Percentiles rank a stretch among this genome's conserved stretches.
These are phyloP conservation scores for Penicillium sumatraense DNA, from an alignment of 2,329 filamentous ascomycete species.

Conservation along the genomic window DNA sequence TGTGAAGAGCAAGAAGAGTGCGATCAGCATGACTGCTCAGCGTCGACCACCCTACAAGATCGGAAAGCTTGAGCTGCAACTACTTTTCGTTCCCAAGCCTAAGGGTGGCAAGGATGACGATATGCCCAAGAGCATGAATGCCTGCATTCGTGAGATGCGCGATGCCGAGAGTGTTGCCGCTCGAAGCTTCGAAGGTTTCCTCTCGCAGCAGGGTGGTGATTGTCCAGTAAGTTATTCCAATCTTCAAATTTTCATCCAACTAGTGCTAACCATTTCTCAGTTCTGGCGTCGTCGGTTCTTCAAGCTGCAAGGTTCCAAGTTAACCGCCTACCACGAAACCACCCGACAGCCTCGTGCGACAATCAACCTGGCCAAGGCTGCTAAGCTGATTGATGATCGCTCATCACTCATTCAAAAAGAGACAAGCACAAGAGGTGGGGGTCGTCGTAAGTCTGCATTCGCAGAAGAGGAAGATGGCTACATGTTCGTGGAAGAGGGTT, in stretches of 20 bases:
- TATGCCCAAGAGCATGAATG: slow-evolving; percentile 99
- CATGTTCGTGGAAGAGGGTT: slow-evolving; percentile 99
- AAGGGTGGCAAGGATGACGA: slow-evolving; percentile 87
- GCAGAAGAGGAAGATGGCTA: slow-evolving; percentile 98
- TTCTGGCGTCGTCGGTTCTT: slow-evolving; percentile 99
- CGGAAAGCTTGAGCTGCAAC: slow-evolving; percentile 89
- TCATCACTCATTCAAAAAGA: slow-evolving; percentile 82
- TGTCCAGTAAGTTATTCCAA: slow-evolving; percentile 76
- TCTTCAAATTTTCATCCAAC: not conserved
- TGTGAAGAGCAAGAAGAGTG: slow-evolving; percentile 90
- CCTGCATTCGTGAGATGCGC: slow-evolving; percentile 89
- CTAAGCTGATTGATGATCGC: slow-evolving; percentile 91
- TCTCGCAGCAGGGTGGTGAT: slow-evolving; percentile 97
- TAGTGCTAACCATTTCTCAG: slow-evolving; percentile 51
- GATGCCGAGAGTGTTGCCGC: slow-evolving; percentile 81
- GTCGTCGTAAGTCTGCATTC: slow-evolving; percentile 89
- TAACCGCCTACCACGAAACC: slow-evolving; percentile 95
- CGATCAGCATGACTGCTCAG: slow-evolving; percentile 60
- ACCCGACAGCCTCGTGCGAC: slow-evolving; percentile 94
- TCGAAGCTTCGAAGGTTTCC: slow-evolving; percentile 80
- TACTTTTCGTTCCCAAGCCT: slow-evolving; percentile 92
- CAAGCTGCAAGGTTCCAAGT: slow-evolving; percentile 85
- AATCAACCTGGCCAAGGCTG: slow-evolving; percentile 93
- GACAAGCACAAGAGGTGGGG: slow-evolving; percentile 74
- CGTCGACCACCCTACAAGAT: slow-evolving; percentile 91